A percentile compares a stretch with the other conserved stretches of the same genome.
Evolutionary conservation across 306 rosid genomes (phyloP).

Genomic region (Dalbergia cultrata): DNA sequence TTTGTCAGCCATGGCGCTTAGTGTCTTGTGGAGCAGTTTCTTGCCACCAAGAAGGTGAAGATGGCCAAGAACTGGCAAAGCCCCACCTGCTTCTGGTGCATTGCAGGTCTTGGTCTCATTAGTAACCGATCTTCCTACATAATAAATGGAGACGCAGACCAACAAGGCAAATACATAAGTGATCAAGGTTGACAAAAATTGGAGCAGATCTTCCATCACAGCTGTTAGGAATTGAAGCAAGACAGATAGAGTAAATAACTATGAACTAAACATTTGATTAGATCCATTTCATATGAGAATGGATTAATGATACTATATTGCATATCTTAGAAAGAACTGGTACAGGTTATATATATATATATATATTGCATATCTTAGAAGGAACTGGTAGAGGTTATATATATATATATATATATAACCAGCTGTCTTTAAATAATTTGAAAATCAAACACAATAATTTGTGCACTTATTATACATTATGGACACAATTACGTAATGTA

Average conservation of each 20-base stretch:
- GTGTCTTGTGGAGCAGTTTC: not conserved
- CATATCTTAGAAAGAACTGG: not conserved
- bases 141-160: not conserved
- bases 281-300: too few species aligned
- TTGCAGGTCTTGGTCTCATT: not conserved
- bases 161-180: not conserved
- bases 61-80: not conserved
- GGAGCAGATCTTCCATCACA: not conserved
- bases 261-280: too few species aligned
- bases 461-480: not conserved
- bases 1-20: not conserved
- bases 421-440: not conserved
- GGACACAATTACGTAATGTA: not conserved
- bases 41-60: not conserved
- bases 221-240: not conserved
- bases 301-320: not conserved
- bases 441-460: too few species aligned
- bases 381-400: not conserved
- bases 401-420: too few species aligned
- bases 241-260: too few species aligned
- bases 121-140: not conserved
- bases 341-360: not conserved
- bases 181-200: not conserved
- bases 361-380: not conserved
- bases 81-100: not conserved